These are phyloP conservation scores for Hymenoscyphus scutula DNA, from an alignment of 2,329 filamentous ascomycete genomes.

Conservation along the genomic window DNA sequence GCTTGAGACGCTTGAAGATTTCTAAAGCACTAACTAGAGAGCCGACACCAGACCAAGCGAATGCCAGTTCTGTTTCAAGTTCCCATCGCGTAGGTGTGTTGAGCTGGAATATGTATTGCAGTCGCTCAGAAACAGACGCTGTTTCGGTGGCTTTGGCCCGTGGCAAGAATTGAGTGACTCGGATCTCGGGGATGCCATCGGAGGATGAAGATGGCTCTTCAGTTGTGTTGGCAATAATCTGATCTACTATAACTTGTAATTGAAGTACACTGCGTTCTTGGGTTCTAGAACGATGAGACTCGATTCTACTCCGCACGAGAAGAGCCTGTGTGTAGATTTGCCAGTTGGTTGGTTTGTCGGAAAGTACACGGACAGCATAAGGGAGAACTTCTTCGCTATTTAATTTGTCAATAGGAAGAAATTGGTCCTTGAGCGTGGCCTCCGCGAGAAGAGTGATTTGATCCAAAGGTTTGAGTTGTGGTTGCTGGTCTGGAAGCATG, in stretches of 20 bases:
- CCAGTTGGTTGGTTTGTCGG: conserved; percentile 92
- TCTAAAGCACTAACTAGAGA: conserved; percentile 87
- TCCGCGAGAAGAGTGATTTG: conserved; percentile 89
- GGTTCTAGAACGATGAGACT: conserved; percentile 82
- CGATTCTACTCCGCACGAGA: conserved; percentile 83
- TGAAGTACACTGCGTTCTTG: conserved; percentile 87
- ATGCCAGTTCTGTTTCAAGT: conserved; percentile 86
- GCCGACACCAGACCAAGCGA: conserved; percentile 87
- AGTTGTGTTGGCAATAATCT: conserved; percentile 82
- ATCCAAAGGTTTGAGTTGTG: conserved; percentile 76
- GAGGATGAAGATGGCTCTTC: conserved; percentile 24
- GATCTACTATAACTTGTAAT: conserved; percentile 91
- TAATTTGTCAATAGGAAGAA: conserved; percentile 76
- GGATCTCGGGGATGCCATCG: conserved; percentile 41
- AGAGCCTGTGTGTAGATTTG: conserved; percentile 95
- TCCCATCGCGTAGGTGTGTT: conserved; percentile 88
- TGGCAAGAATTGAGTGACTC: conserved; percentile 78
- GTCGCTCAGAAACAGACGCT: conserved; percentile 70
- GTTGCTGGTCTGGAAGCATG: conserved; percentile 76
- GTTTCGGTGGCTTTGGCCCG: conserved; percentile 72
- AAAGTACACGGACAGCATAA: conserved; percentile 83
- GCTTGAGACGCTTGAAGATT: conserved; percentile 88
- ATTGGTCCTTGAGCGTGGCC: conserved; percentile 82
- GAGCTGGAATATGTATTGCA: conserved; percentile 81
- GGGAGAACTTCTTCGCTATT: conserved; percentile 93